phyloP scores from a whole-genome alignment of 441 rosid genomes.

The Viola pubescens region DNA sequence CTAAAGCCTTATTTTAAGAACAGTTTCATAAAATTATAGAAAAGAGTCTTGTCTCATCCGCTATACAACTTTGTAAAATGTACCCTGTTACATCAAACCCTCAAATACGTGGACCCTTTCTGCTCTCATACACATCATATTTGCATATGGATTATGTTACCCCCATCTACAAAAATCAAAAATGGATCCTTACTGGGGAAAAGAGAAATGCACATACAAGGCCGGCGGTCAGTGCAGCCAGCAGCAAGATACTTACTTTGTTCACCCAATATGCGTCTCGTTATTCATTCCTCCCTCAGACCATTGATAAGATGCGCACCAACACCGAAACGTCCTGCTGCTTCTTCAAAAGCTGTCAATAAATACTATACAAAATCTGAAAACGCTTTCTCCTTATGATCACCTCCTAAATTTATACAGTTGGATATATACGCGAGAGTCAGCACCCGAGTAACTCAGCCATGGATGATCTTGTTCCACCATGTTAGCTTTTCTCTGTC shows the following conservation, averaged over 20 bases:
- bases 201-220: constrained; percentile 18
- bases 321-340: constrained; percentile 2
- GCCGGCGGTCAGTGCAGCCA: constrained; percentile 10
- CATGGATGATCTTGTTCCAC: constrained; percentile 13
- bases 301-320: constrained; percentile 11
- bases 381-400: constrained; percentile 19
- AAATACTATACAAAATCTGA: constrained; percentile 35
- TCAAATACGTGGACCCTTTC: constrained; percentile 12
- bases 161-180: constrained; percentile 13
- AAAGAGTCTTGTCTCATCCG: not conserved
- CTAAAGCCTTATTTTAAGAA: no score
- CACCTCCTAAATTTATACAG: constrained; percentile 38
- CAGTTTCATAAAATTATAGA: constrained; percentile 11
- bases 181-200: constrained; percentile 14
- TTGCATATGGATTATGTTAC: constrained; percentile 15
- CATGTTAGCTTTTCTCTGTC: constrained; percentile 20
- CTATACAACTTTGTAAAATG: constrained; percentile 29
- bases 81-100: constrained; percentile 23
- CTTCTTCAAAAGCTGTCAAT: constrained; percentile 14
- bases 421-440: constrained; percentile 29
- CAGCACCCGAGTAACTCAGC: constrained; percentile 22
- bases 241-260: constrained; percentile 11
- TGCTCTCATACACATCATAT: constrained; percentile 18
- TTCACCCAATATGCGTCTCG: not conserved
- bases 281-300: constrained; percentile 12